Conservation (phyloP, 176 grass and related monocot species). For the Oryza rufipogon region DNA sequence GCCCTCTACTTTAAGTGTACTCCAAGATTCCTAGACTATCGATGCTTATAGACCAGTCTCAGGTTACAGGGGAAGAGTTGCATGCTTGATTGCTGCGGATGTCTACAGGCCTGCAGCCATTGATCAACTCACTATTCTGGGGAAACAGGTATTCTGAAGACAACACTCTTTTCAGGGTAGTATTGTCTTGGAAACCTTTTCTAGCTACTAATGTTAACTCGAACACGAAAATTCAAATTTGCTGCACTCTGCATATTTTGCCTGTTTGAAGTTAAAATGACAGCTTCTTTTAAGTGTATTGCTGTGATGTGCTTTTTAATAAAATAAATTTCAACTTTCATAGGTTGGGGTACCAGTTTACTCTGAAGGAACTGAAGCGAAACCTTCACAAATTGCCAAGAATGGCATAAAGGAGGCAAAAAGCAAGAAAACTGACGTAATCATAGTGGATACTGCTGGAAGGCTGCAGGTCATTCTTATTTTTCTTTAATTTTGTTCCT, state of each 20-base stretch:
- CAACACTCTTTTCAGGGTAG: neutral
- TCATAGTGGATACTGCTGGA: slow-evolving; percentile 96
- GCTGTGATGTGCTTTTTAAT: neutral
- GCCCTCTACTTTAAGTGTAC: slow-evolving; percentile 28
- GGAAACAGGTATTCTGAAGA: slow-evolving; percentile 46
- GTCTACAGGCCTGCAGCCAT: slow-evolving; percentile 99
- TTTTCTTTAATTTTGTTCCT: slow-evolving; percentile 20
- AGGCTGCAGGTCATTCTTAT: slow-evolving; percentile 76
- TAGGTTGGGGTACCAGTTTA: slow-evolving; percentile 89
- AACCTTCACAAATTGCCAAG: slow-evolving; percentile 83
- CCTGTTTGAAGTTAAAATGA: slow-evolving; percentile 10
- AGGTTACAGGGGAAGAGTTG: slow-evolving; percentile 95
- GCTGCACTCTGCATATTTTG: neutral
- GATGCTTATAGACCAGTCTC: slow-evolving; percentile 49
- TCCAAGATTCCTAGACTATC: slow-evolving; percentile 30
- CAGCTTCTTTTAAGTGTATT: slow-evolving; percentile 10
- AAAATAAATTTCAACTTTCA: slow-evolving; percentile 37
- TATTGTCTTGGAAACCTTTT: slow-evolving; percentile 24
- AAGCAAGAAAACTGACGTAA: slow-evolving; percentile 72
- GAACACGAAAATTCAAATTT: neutral
- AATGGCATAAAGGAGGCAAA: slow-evolving; percentile 88
- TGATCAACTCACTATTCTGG: slow-evolving; percentile 88
- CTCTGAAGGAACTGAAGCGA: slow-evolving; percentile 73
- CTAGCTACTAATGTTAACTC: neutral
- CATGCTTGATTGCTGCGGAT: slow-evolving; percentile 95